Percentiles rank a stretch among this genome's conserved stretches.
phyloP scores from a whole-genome alignment of 768 basidiomycete species.

The Xerocomellus intermedius region DNA sequence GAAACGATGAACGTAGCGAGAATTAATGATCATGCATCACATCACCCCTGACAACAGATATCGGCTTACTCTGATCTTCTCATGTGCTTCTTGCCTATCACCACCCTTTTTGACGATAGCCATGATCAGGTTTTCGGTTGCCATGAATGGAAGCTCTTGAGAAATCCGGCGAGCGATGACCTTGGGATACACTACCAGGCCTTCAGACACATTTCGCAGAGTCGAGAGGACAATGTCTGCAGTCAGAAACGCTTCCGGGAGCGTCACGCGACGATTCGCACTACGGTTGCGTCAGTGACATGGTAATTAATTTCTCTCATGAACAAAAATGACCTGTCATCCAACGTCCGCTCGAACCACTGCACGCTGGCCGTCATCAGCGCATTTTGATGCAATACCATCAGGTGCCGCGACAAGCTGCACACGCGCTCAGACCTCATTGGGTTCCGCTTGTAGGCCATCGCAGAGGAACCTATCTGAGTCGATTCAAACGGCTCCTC shows the following conservation, averaged over 20 bases:
- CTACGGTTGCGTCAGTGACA: conserved; percentile 38
- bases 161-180: conserved; percentile 91
- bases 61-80: conserved; percentile 79
- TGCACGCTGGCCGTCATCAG: conserved; percentile 93
- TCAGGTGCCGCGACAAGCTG: conserved; percentile 92
- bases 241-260: conserved; percentile 96
- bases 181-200: conserved; percentile 97
- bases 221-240: conserved; percentile 96
- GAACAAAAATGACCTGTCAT: conserved; percentile 67
- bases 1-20: conserved; percentile 6
- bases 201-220: conserved; percentile 94
- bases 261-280: conserved; percentile 93
- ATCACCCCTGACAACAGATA: conserved; percentile 12
- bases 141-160: conserved; percentile 99
- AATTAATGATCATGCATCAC: conserved; percentile 11
- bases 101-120: conserved; percentile 93
- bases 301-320: not conserved
- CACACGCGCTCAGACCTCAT: conserved; percentile 99
- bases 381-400: conserved; percentile 94
- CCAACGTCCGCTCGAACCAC: conserved; percentile 98
- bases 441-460: conserved; percentile 99
- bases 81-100: conserved; percentile 95
- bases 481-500: conserved; percentile 99
- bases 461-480: conserved; percentile 95
- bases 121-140: conserved; percentile 99